Base-by-base conservation (phyloP, 768 basidiomycete species). In the Gloeostereum incarnatum region DNA sequence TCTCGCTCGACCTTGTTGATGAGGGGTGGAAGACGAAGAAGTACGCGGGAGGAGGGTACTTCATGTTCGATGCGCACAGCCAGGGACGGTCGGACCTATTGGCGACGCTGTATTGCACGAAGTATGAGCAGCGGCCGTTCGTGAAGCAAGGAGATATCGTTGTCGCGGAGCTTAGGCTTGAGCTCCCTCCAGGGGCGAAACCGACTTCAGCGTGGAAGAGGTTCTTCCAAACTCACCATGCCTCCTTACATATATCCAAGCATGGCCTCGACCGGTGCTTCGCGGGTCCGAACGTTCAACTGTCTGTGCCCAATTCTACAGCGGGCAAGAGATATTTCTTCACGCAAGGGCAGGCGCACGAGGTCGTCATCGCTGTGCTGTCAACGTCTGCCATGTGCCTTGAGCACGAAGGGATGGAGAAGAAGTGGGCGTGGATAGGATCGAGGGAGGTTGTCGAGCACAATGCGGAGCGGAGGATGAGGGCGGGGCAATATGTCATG, bases 21-120 rank as follows among this genome's bases (percentile, higher is more conserved):
- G 11, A 38, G 4, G 43, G 43, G 8, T 16, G 18, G 20, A 26
- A 16, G 1, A 21, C 41, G 2, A 34, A 25, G 10, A 23, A 8
- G 5, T 48, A 49, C 39, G 36, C 29, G 1, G 49, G 52, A 20
- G 49, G 52, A 18, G 52, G 49, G 5, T 36, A 51, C 46, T 47
- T 53, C 30, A 17, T 53, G 10, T 40, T 53, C 14, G 44, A 46
- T 24, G 38, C 42, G 11, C 35, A 45, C 20, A 40, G 45, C 22
- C 40, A 17, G 32, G 49, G 40, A n/a, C 43, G 44, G n/a, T 25
- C 29, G 30, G 47, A 49, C 32, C 45, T 52, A 20, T 31, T 53
- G 31, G 36, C 42, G 18, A 49, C 49, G 31, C 35, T 53, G 16
- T 53, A 51, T 34, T 51, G 49, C 45, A 51, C 49, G 5, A 43